Evolutionary conservation across 805 yeast species (phyloP).

Genomic region (Clavispora vitiphila): DNA sequence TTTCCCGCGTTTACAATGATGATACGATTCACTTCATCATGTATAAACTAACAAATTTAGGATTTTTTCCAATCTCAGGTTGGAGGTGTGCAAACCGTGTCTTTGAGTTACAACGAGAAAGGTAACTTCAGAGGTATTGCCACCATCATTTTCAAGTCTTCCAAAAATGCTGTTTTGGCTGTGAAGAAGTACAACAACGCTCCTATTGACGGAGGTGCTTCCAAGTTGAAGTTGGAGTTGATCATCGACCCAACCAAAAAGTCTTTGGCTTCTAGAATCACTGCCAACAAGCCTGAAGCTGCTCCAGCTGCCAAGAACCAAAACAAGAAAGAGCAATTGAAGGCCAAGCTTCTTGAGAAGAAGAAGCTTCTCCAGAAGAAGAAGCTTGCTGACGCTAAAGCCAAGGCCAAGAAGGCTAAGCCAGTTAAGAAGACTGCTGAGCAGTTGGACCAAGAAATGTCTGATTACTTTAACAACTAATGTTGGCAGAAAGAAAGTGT

Average conservation of each 20-base stretch:
- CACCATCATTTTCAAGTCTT: constrained; percentile 68
- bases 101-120: constrained; percentile 74
- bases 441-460: constrained; percentile 97
- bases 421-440: constrained; percentile 70
- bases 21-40: background rate
- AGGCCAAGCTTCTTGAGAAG: constrained; percentile 18
- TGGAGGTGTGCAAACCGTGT: constrained; percentile 74
- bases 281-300: constrained; percentile 37
- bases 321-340: constrained; percentile 19
- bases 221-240: constrained; percentile 72
- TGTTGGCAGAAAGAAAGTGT: background rate
- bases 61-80: constrained; percentile 84
- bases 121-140: constrained; percentile 93
- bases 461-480: constrained; percentile 71
- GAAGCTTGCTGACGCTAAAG: constrained; percentile 23
- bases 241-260: constrained; percentile 78
- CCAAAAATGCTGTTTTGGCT: constrained; percentile 70
- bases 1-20: background rate
- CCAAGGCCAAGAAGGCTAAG: constrained; percentile 38
- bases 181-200: constrained; percentile 85
- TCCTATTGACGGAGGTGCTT: constrained; percentile 83
- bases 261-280: constrained; percentile 71
- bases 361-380: constrained; percentile 28
- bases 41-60: constrained; percentile 43
- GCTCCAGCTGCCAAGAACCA: constrained; percentile 7